Evolutionary conservation across 2,329 filamentous ascomycete species (phyloP), one percentile per base, ranked within the genome.

Genomic region (Colletotrichum limetticola): DNA sequence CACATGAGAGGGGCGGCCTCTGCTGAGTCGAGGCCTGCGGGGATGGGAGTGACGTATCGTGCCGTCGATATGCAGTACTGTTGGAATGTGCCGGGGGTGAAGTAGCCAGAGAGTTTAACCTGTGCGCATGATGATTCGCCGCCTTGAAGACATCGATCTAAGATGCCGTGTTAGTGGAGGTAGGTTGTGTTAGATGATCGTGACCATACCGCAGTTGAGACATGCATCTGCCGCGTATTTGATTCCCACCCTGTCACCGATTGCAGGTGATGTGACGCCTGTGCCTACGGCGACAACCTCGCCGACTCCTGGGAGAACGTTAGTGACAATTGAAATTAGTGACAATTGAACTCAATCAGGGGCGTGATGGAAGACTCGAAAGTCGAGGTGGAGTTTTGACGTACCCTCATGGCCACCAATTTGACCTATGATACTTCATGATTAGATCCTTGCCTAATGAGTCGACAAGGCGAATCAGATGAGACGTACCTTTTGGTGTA

Each of bases 1-100:
- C 92, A 93, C 58, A 94, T 84, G 86, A 93, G 89, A 2, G 91
- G 91, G n/a, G 91, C 84, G 9, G 83, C 81, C 30, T 80, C 76
- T 19, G 80, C 82, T 8, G 78, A 77, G 49, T 76, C 76, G 11
- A 85, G 66, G 3, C 76, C 78, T 11, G 83, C 80, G 5, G 83
- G 83, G 52, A 86, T 81, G 61, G 83, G 83, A 64, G 85, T 78
- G 24, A 80, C 81, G 74, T 92, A 92, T 52, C 65, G 46, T 12
- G 76, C 76, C 16, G 73, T 71, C 11, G 74, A 71, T 4, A 75
- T 26, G 57, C 72, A 74, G 70, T 77, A 78, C 61, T 76, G 74
- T 66, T 79, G 76, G 32, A 78, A 78, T 8, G 77, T 78, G 9
- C 77, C 77, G 0, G 77, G 77, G 4, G 74, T 73, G 52, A 75